These are phyloP conservation scores for Leishmania tarentolae DNA, from an alignment of 208 protist genomes.

Conservation along the genomic window DNA sequence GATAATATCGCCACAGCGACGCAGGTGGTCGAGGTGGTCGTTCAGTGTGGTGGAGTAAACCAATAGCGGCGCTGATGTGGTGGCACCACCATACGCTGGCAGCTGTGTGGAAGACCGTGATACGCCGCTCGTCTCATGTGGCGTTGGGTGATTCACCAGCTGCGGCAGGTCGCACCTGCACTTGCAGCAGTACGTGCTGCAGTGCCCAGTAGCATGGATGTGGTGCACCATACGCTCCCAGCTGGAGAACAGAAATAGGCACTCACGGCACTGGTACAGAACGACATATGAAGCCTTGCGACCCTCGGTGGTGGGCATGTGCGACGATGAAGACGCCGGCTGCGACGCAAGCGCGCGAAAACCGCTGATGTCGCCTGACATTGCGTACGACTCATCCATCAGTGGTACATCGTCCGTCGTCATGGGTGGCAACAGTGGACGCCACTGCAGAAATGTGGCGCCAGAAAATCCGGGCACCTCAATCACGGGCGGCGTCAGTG, in stretches of 20 bases:
- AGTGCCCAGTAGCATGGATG: slow-evolving; percentile 42
- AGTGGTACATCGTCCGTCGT: slow-evolving; percentile 27
- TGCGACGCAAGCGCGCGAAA: background rate
- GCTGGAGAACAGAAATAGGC: slow-evolving; percentile 51
- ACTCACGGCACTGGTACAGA: slow-evolving; percentile 74
- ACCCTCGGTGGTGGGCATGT: background rate
- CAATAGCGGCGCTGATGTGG: background rate
- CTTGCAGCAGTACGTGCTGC: slow-evolving; percentile 42
- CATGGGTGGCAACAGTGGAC: slow-evolving; percentile 30
- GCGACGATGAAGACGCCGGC: background rate
- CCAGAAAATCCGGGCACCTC: slow-evolving; percentile 25
- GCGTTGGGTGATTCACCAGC: slow-evolving; percentile 20
- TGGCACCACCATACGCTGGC: background rate
- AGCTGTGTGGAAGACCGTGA: background rate
- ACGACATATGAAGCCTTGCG: slow-evolving; percentile 46
- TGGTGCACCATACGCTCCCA: slow-evolving; percentile 57
- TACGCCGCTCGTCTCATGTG: slow-evolving; percentile 8
- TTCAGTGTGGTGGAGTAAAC: slow-evolving; percentile 29
- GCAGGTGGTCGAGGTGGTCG: slow-evolving; percentile 38
- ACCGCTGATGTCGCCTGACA: slow-evolving; percentile 1
- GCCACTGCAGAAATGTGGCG: slow-evolving; percentile 29
- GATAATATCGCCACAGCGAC: slow-evolving; percentile 40
- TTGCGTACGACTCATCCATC: slow-evolving; percentile 26
- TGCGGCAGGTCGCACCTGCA: slow-evolving; percentile 29
- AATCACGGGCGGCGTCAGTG: slow-evolving; percentile 11